Percentiles rank a stretch among this genome's conserved stretches.
phyloP scores from a whole-genome alignment of 306 rosid genomes.

The Dalbergia cultrata region DNA sequence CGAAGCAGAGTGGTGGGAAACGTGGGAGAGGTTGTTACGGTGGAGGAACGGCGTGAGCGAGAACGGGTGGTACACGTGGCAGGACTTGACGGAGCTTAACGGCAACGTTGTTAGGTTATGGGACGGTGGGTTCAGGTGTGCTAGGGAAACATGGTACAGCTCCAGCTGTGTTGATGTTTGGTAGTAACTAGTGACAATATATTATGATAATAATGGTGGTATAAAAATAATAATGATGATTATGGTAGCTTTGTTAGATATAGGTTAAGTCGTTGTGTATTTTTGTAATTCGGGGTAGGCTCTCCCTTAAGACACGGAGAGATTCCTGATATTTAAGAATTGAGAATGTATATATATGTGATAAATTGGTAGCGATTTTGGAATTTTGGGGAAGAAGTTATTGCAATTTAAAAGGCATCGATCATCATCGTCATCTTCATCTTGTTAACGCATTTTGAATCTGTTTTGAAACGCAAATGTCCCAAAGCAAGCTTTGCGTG shows the following conservation, averaged over 20 bases:
- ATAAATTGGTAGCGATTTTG: conserved; percentile 1
- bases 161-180: conserved; percentile 49
- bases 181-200: conserved; percentile 31
- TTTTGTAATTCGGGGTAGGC: not conserved
- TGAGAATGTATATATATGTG: conserved; percentile 30
- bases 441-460: not conserved
- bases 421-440: not conserved
- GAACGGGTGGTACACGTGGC: conserved; percentile 66
- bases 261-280: not conserved
- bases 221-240: not conserved
- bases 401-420: not conserved
- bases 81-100: conserved; percentile 72
- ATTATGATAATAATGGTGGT: not conserved
- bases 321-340: conserved; percentile 12
- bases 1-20: conserved; percentile 59
- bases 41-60: conserved; percentile 52
- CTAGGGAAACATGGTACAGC: conserved; percentile 26
- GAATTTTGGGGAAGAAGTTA: conserved; percentile 21
- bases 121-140: conserved; percentile 46
- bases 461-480: conserved; percentile 18
- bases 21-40: conserved; percentile 55
- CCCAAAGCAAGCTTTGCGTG: not conserved
- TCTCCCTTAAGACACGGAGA: conserved; percentile 28
- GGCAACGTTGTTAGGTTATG: conserved; percentile 76
- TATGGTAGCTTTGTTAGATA: conserved; percentile 9